Evolutionary conservation across 805 yeast species (phyloP).

Genomic region (fission yeast (Schizosaccharomyces pombe)): DNA sequence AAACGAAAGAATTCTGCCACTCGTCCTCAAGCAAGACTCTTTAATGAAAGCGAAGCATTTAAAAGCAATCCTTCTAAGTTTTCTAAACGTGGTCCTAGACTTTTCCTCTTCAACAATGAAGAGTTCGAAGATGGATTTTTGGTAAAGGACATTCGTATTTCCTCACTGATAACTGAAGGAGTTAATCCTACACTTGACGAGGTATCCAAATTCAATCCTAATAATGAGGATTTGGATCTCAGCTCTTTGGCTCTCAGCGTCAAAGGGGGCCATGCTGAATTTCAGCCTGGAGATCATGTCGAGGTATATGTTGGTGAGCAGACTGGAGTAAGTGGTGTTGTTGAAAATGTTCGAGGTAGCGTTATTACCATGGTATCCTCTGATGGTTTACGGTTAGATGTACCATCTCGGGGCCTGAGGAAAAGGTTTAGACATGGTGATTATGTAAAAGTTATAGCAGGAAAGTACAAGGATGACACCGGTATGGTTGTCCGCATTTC

Average conservation of each 20-base stretch:
- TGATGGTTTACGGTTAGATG: conserved; percentile 28
- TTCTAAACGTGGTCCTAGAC: conserved; percentile 32
- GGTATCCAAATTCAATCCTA: conserved; percentile 45
- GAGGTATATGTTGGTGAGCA: conserved; percentile 87
- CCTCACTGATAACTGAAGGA: conserved; percentile 49
- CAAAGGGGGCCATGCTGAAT: conserved; percentile 34
- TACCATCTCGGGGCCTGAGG: conserved; percentile 60
- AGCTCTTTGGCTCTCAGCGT: conserved; percentile 70
- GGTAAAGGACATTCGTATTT: conserved; percentile 64
- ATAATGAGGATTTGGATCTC: conserved; percentile 50
- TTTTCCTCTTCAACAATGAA: conserved; percentile 58
- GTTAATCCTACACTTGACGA: conserved; percentile 80
- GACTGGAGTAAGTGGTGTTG: conserved; percentile 65
- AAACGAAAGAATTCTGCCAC: conserved; percentile 27
- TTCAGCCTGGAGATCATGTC: conserved; percentile 86
- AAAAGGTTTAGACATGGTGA: conserved; percentile 80
- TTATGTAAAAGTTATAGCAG: conserved; percentile 77
- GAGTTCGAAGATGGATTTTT: conserved; percentile 78
- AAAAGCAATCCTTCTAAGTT: conserved; percentile 52
- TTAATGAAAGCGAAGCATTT: conserved; percentile 71
- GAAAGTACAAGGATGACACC: conserved; percentile 79
- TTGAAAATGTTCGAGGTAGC: conserved; percentile 43
- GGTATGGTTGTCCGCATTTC: conserved; percentile 72
- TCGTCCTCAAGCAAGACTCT: conserved; percentile 68
- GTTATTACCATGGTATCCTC: conserved; percentile 23